These are phyloP conservation scores for Hymenoscyphus occultus DNA, from an alignment of 2,329 filamentous ascomycete species.

Conservation along the genomic window DNA sequence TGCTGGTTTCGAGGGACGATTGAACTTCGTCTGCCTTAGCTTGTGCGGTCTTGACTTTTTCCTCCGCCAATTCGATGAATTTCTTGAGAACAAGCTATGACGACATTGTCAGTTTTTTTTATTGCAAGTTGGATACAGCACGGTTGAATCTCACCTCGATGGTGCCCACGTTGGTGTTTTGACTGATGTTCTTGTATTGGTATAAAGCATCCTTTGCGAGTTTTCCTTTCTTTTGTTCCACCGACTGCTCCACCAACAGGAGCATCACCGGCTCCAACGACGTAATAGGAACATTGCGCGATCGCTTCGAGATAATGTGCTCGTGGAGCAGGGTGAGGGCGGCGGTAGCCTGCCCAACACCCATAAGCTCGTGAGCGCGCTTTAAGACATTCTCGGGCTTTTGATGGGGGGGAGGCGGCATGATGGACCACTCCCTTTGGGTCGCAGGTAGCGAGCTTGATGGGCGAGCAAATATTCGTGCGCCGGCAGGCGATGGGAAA, in stretches of 20 bases:
- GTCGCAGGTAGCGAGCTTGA: background rate
- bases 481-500: background rate
- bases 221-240: constrained; percentile 97
- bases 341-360: constrained; percentile 87
- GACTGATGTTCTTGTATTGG: constrained; percentile 99
- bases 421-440: constrained; percentile 29
- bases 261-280: constrained; percentile 98
- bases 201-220: constrained; percentile 97
- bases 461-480: background rate
- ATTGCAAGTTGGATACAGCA: background rate
- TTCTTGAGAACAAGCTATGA: constrained; percentile 83
- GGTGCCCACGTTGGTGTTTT: constrained; percentile 97
- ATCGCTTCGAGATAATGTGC: constrained; percentile 98
- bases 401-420: constrained; percentile 89
- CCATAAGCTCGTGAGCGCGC: constrained; percentile 97
- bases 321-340: constrained; percentile 95
- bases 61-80: constrained; percentile 95
- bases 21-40: constrained; percentile 95
- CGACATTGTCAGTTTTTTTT: constrained; percentile 1
- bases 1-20: constrained; percentile 74
- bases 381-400: constrained; percentile 99
- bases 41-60: constrained; percentile 94
- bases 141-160: constrained; percentile 69
- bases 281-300: constrained; percentile 92
- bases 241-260: constrained; percentile 92